Conservation (phyloP, 1,139 yeast genomes). For the Nakaseomyces sp. region DNA sequence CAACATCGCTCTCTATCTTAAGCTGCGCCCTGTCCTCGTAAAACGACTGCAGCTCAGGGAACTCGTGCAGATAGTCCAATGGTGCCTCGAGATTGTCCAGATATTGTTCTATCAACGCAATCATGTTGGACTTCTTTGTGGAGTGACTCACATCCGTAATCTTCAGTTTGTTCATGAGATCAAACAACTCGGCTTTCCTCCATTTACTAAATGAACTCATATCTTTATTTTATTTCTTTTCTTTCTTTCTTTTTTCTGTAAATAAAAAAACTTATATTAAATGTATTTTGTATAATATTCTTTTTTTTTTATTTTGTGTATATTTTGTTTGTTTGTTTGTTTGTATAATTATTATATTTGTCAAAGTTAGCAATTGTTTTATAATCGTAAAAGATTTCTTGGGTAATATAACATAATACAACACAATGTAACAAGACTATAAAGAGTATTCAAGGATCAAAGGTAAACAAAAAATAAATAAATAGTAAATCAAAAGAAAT, state of each 20-base stretch:
- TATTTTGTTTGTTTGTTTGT: too few relatives aligned
- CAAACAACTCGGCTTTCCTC: conserved; percentile 27
- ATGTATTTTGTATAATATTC: too few relatives aligned
- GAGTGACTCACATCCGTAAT: conserved; percentile 16
- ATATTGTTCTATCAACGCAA: conserved; percentile 18
- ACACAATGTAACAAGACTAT: too few relatives aligned
- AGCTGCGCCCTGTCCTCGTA: conserved; percentile 14
- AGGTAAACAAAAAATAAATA: too few relatives aligned
- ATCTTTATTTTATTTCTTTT: neutral
- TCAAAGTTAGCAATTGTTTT: too few relatives aligned
- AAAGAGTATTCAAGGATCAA: too few relatives aligned
- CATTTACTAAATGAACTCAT: conserved; percentile 17
- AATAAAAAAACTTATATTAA: too few relatives aligned
- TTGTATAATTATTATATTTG: too few relatives aligned
- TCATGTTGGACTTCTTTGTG: conserved; percentile 20
- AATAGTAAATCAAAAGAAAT: too few relatives aligned
- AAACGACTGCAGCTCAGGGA: conserved; percentile 26
- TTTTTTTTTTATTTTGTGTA: too few relatives aligned
- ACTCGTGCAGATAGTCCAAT: conserved; percentile 21
- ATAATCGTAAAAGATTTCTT: too few relatives aligned
- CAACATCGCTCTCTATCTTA: conserved; percentile 11
- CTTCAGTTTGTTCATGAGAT: conserved; percentile 23
- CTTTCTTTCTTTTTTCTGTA: neutral
- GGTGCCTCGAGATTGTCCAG: conserved; percentile 18
- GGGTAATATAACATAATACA: too few relatives aligned